phyloP scores from a whole-genome alignment of 2,329 filamentous ascomycete genomes.

The Aspergillus sp. region DNA sequence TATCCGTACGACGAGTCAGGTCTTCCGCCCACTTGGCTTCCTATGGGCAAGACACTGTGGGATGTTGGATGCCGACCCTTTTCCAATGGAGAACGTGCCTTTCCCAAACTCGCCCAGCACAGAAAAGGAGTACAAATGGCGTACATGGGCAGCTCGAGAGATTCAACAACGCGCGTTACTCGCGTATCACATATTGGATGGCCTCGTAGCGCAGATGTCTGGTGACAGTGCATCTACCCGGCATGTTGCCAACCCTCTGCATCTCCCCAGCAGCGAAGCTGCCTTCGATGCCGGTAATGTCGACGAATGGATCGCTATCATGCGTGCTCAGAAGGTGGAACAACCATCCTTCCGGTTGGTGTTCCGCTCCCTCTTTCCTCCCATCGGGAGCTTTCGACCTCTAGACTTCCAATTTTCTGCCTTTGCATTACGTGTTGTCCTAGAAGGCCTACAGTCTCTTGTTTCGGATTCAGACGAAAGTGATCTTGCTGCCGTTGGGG shows the following conservation, averaged over 20 bases:
- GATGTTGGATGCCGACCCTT: constrained; percentile 44
- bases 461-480: constrained; percentile 44
- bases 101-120: constrained; percentile 31
- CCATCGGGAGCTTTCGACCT: constrained; percentile 30
- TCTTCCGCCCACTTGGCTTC: constrained; percentile 49
- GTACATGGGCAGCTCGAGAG: constrained; percentile 47
- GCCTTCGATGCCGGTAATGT: constrained; percentile 45
- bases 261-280: constrained; percentile 44
- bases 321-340: constrained; percentile 34
- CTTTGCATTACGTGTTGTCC: constrained; percentile 45
- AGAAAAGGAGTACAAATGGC: constrained; percentile 47
- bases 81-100: constrained; percentile 37
- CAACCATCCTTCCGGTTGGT: constrained; percentile 45
- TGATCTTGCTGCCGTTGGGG: constrained; percentile 42
- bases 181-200: constrained; percentile 50
- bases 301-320: constrained; percentile 45
- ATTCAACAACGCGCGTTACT: constrained; percentile 49
- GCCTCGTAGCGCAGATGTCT: constrained; percentile 48
- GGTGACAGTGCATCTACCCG: constrained; percentile 46
- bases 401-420: constrained; percentile 41
- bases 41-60: constrained; percentile 51
- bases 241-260: constrained; percentile 46
- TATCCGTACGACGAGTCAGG: constrained; percentile 48
- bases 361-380: constrained; percentile 45
- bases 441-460: constrained; percentile 49